Evolutionary conservation across 2,329 filamentous ascomycete genomes (phyloP), one percentile per base, ranked within the genome.

Genomic region (Cladosporium sp.): DNA sequence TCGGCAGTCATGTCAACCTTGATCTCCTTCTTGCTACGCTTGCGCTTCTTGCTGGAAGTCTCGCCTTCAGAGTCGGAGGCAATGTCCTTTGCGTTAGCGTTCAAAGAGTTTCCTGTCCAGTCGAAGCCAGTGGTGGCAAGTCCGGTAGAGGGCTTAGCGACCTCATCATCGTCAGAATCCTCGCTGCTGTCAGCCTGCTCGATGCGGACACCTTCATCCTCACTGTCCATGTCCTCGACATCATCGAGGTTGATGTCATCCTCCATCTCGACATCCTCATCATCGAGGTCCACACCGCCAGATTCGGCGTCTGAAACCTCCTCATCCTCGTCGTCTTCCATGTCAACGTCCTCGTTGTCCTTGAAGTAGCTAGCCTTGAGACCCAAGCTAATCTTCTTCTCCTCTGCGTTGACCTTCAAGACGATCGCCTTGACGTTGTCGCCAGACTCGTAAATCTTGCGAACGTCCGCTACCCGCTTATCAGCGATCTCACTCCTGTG

Each of bases 341-440:
- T 81, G 18, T 83, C 82, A 26, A 82, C 75, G 48, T 78, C 75
- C 6, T 77, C 76, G 14, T 82, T 80, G 23, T 75, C 76, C 66
- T 89, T 87, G 73, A 99, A 94, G 74, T 97, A 92, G 11, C 92
- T 96, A 43, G 95, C 92, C 80, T 98, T 99, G 67, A 99, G 82
- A 1, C 93, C 92, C 72, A 99, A 92, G 71, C 87, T 96, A 71
- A 99, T 89, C 72, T 90, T 89, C 76, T 89, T 89, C 77, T 91
- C 90, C 70, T 89, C 84, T 5, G 81, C 73, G 70, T 98, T 89
- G 58, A 99, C 82, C 72, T 89, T 91, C 59, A 98, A 78, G 18
- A 99, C 84, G 76, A 91, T 91, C 16, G 94, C 94, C 81, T 98
- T 98, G 68, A 99, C 95, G n/a, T 84, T 81, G 78, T 99, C 95